Percentiles rank a stretch among this genome's conserved stretches.
phyloP scores from a whole-genome alignment of 768 basidiomycete species.

The Punctularia strigosozonata region DNA sequence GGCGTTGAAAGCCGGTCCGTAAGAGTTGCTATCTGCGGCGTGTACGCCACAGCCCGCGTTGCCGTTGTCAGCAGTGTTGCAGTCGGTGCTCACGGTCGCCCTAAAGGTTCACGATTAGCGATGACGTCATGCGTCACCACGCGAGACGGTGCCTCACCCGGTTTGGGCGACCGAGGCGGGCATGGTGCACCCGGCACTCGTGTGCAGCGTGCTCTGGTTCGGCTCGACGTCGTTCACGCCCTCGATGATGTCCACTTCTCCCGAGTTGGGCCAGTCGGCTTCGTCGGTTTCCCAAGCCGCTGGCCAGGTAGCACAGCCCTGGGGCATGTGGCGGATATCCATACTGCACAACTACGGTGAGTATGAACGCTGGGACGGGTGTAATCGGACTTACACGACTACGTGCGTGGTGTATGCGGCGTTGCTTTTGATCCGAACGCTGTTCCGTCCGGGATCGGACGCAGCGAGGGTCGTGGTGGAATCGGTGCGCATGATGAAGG shows the following conservation, averaged over 20 bases:
- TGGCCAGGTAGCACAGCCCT: slow-evolving; percentile 35
- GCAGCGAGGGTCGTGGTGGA: slow-evolving; percentile 18
- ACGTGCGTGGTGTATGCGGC: slow-evolving; percentile 22
- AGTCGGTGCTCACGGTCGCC: slow-evolving; percentile 29
- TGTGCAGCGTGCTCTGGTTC: slow-evolving; percentile 38
- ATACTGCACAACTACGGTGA: slow-evolving; percentile 19
- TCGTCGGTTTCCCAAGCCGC: slow-evolving; percentile 22
- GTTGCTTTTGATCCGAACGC: slow-evolving; percentile 21
- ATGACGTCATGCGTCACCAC: neutral
- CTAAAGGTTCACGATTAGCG: slow-evolving; percentile 12
- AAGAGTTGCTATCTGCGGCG: slow-evolving; percentile 27
- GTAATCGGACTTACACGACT: slow-evolving; percentile 12
- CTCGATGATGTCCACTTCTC: slow-evolving; percentile 37
- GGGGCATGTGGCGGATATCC: slow-evolving; percentile 36
- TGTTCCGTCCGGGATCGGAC: slow-evolving; percentile 22
- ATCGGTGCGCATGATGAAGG: slow-evolving; percentile 26
- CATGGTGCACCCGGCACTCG: slow-evolving; percentile 44
- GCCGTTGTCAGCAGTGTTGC: slow-evolving; percentile 31
- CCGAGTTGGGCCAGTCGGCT: slow-evolving; percentile 18
- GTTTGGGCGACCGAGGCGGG: slow-evolving; percentile 29
- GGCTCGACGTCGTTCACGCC: slow-evolving; percentile 34
- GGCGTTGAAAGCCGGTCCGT: slow-evolving; percentile 45
- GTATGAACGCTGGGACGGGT: slow-evolving; percentile 1
- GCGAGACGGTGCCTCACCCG: slow-evolving; percentile 25
- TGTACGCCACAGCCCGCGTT: slow-evolving; percentile 50